These are phyloP conservation scores for Auriscalpium vulgare DNA, from an alignment of 768 basidiomycete species.

Conservation along the genomic window DNA sequence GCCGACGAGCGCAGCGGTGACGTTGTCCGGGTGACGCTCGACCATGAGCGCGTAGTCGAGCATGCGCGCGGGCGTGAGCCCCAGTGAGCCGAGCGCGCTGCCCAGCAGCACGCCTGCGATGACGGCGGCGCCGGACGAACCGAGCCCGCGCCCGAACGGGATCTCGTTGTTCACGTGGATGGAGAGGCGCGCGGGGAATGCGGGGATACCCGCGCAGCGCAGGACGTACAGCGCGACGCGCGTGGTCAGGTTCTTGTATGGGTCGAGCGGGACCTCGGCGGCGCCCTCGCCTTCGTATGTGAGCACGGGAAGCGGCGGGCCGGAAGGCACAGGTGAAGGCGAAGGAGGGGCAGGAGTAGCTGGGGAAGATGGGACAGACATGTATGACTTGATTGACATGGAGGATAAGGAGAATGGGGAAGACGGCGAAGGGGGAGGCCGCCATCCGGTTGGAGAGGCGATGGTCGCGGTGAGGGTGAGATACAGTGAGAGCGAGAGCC, in stretches of 20 bases:
- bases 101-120: conserved; percentile 93
- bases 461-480: conserved; percentile 66
- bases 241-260: conserved; percentile 95
- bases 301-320: conserved; percentile 51
- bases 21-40: conserved; percentile 97
- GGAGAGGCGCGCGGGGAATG: conserved; percentile 68
- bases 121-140: conserved; percentile 98
- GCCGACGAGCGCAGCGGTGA: conserved; percentile 93
- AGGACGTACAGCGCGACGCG: conserved; percentile 96
- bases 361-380: too few species aligned
- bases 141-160: conserved; percentile 94
- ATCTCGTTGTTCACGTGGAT: conserved; percentile 88
- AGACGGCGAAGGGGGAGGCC: conserved; percentile 16
- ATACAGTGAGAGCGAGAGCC: conserved; percentile 87
- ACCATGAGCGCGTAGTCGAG: conserved; percentile 99
- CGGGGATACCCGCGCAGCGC: conserved; percentile 71
- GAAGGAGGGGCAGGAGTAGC: too few species aligned
- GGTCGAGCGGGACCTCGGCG: conserved; percentile 82
- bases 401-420: too few species aligned
- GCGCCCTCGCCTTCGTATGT: conserved; percentile 86
- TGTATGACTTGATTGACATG: too few species aligned
- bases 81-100: conserved; percentile 68
- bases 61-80: conserved; percentile 60
- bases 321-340: conserved; percentile 17
- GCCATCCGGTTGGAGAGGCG: conserved; percentile 17